These are phyloP conservation scores for Marasmius tenuissimus DNA, from an alignment of 1,284 basidiomycete species.

Conservation along the genomic window DNA sequence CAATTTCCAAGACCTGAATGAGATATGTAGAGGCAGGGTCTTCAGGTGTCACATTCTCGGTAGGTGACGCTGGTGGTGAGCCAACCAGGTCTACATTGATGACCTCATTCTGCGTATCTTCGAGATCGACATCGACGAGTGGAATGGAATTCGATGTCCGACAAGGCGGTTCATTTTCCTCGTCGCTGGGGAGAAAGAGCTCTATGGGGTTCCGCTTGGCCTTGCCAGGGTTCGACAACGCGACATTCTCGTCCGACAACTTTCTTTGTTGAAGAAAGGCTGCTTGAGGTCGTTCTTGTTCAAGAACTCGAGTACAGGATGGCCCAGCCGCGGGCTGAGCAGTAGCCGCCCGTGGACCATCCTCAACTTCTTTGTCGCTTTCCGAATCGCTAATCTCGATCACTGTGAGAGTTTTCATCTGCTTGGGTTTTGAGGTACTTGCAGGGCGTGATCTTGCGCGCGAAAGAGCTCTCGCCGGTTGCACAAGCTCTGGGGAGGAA, in stretches of 20 bases:
- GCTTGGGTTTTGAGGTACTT: background rate
- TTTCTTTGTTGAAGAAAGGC: background rate
- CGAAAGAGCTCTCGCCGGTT: background rate
- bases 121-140: conserved; percentile 1
- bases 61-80: conserved; percentile 2
- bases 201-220: background rate
- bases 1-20: conserved; percentile 59
- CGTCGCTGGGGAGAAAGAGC: conserved; percentile 27
- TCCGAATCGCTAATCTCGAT: conserved; percentile 12
- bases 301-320: background rate
- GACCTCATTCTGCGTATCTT: conserved; percentile 3
- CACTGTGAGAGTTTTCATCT: background rate
- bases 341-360: background rate
- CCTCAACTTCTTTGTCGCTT: background rate
- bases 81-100: background rate
- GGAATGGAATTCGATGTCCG: background rate
- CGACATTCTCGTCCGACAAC: background rate
- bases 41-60: conserved; percentile 3
- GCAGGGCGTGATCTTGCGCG: background rate
- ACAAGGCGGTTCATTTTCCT: conserved; percentile 24
- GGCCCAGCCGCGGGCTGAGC: background rate
- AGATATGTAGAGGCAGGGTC: conserved; percentile 24
- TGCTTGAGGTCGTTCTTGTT: background rate
- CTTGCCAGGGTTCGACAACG: background rate
- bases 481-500: background rate